Conservation (phyloP, 1,284 basidiomycete species). For the Rhodotorula sp. region DNA sequence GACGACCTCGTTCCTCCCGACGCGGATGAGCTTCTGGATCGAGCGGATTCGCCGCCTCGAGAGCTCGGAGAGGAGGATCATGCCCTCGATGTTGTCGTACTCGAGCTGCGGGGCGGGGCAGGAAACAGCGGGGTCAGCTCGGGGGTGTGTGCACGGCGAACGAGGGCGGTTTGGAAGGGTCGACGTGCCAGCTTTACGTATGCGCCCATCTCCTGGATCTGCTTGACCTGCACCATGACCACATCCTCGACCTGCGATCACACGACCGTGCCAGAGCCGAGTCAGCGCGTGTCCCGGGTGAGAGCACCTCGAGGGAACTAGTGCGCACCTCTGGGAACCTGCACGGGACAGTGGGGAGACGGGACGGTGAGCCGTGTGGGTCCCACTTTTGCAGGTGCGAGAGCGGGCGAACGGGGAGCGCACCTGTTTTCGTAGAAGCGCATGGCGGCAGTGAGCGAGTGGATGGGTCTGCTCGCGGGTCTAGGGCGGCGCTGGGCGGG, state of each 20-base stretch:
- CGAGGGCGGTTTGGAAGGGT: background rate
- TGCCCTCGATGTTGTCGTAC: conserved; percentile 98
- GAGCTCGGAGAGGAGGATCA: conserved; percentile 97
- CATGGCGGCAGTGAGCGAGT: conserved; percentile 2
- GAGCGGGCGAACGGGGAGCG: background rate
- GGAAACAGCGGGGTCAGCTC: conserved; percentile 7
- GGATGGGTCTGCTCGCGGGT: background rate
- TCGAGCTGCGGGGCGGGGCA: conserved; percentile 69
- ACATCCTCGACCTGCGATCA: conserved; percentile 78
- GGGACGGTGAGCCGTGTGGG: background rate
- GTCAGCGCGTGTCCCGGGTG: background rate
- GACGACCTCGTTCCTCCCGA: conserved; percentile 97
- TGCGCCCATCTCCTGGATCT: conserved; percentile 99
- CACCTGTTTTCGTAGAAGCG: conserved; percentile 36
- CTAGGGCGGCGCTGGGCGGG: background rate
- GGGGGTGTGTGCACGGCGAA: too few relatives aligned
- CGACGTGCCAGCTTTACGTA: conserved; percentile 93
- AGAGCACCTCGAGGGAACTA: background rate
- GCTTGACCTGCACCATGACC: conserved; percentile 98
- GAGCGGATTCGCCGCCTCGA: conserved; percentile 94
- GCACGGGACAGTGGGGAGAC: background rate
- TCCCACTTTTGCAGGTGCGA: background rate
- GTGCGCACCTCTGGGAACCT: conserved; percentile 54
- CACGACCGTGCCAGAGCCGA: background rate
- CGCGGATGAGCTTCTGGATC: conserved; percentile 96